These are phyloP conservation scores for Colletotrichum sansevieriae DNA, from an alignment of 2,329 filamentous ascomycete species.

Conservation along the genomic window DNA sequence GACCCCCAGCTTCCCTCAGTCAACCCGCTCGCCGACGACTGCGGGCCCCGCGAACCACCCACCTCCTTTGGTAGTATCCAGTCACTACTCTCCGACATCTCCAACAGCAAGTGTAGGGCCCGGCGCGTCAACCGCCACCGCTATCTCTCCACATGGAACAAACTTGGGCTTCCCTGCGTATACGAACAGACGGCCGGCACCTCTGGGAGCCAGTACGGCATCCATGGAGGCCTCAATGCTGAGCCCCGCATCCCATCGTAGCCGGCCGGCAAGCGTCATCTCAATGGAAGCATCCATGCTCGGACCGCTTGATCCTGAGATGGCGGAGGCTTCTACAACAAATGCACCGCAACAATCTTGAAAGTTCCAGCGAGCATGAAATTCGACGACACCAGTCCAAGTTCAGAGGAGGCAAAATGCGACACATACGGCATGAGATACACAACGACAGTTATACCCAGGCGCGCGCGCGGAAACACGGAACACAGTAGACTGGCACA, in stretches of 20 bases:
- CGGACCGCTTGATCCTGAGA: conserved; percentile 21
- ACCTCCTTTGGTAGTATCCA: conserved; percentile 35
- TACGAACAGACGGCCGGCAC: conserved; percentile 32
- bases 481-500: conserved; percentile 29
- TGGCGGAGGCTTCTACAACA: conserved; percentile 23
- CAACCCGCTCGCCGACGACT: conserved; percentile 25
- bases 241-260: conserved; percentile 33
- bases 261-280: conserved; percentile 34
- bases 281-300: conserved; percentile 41
- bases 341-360: conserved; percentile 31
- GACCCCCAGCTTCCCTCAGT: conserved; percentile 30
- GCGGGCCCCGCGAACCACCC: conserved; percentile 29
- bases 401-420: conserved; percentile 9
- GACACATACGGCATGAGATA: conserved; percentile 40
- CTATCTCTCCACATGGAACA: conserved; percentile 38
- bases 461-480: conserved; percentile 37
- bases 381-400: background rate
- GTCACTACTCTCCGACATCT: conserved; percentile 31
- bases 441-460: conserved; percentile 40
- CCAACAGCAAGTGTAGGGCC: conserved; percentile 8
- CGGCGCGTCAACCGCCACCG: conserved; percentile 31
- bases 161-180: conserved; percentile 38
- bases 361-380: background rate
- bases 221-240: conserved; percentile 41
- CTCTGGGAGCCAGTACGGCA: conserved; percentile 40